Evolutionary conservation across 164 flowering plant species (phyloP).

Genomic region (Nymphaea colorata): DNA sequence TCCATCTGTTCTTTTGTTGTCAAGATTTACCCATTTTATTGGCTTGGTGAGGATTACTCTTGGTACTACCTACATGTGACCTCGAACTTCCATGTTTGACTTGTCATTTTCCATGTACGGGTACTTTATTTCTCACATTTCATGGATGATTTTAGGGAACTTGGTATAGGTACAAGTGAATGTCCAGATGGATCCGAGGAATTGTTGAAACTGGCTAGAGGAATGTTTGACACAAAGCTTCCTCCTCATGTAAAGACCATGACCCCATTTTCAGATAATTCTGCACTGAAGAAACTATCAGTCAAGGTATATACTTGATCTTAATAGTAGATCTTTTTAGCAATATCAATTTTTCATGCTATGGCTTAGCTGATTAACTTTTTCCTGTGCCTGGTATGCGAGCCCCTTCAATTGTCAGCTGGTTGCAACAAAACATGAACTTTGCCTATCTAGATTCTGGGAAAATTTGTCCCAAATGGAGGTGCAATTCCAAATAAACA

Average conservation of each 20-base stretch:
- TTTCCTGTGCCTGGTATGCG: too few relatives aligned
- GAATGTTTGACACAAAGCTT: slow-evolving; percentile 85
- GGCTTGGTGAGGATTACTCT: too few relatives aligned
- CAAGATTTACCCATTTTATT: too few relatives aligned
- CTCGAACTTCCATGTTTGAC: too few relatives aligned
- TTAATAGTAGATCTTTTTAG: background rate
- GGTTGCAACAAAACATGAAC: background rate
- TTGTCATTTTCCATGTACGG: too few relatives aligned
- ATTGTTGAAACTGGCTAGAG: slow-evolving; percentile 59
- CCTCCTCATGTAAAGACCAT: slow-evolving; percentile 69
- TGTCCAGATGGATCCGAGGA: slow-evolving; percentile 17
- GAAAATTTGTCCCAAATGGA: background rate
- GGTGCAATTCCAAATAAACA: background rate
- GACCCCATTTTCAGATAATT: slow-evolving; percentile 82
- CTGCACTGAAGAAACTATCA: slow-evolving; percentile 34
- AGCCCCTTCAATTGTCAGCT: background rate
- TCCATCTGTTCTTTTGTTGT: too few relatives aligned
- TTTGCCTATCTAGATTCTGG: background rate
- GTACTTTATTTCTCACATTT: background rate
- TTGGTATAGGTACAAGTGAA: slow-evolving; percentile 32
- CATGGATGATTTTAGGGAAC: slow-evolving; percentile 37
- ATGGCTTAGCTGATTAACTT: too few relatives aligned
- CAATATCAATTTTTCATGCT: background rate
- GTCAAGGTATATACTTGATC: background rate
- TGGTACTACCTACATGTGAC: too few relatives aligned